These are phyloP conservation scores for Akanthomyces lecanii DNA, from an alignment of 2,329 filamentous ascomycete genomes.

Conservation along the genomic window DNA sequence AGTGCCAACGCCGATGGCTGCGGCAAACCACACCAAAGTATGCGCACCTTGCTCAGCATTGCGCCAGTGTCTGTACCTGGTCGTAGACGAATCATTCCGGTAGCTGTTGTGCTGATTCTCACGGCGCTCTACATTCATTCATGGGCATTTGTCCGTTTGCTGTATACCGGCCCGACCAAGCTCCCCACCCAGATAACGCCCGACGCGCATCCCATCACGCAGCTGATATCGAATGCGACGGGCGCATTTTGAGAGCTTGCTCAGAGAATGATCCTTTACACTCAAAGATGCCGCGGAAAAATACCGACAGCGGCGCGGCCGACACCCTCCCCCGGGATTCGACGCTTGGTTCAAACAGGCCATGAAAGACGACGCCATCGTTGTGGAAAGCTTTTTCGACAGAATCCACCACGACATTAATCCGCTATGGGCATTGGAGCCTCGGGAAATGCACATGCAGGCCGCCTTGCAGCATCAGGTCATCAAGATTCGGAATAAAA, in stretches of 20 bases:
- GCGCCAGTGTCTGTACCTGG: too few species aligned
- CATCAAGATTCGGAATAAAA: neutral
- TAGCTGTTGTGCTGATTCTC: too few species aligned
- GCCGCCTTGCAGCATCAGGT: conserved; percentile 30
- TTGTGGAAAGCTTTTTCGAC: conserved; percentile 54
- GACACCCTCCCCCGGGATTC: conserved; percentile 53
- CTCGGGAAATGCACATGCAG: conserved; percentile 28
- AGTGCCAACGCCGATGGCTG: too few species aligned
- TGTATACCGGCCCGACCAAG: too few species aligned
- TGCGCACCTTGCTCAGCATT: too few species aligned
- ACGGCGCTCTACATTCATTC: too few species aligned
- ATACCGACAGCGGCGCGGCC: conserved; percentile 47
- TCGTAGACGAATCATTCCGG: too few species aligned
- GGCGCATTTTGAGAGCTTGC: conserved; percentile 28
- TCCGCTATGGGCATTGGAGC: conserved; percentile 48
- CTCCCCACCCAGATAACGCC: too few species aligned
- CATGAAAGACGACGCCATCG: conserved; percentile 40
- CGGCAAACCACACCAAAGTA: too few species aligned
- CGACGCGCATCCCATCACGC: conserved; percentile 37
- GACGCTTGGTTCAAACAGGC: conserved; percentile 50
- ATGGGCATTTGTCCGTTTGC: too few species aligned
- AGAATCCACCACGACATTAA: conserved; percentile 52
- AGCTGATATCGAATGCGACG: conserved; percentile 37
- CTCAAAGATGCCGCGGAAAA: conserved; percentile 44
- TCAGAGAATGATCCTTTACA: conserved; percentile 37